phyloP scores from a whole-genome alignment of 2,329 filamentous ascomycete genomes.

The Sclerotinia trifoliorum region DNA sequence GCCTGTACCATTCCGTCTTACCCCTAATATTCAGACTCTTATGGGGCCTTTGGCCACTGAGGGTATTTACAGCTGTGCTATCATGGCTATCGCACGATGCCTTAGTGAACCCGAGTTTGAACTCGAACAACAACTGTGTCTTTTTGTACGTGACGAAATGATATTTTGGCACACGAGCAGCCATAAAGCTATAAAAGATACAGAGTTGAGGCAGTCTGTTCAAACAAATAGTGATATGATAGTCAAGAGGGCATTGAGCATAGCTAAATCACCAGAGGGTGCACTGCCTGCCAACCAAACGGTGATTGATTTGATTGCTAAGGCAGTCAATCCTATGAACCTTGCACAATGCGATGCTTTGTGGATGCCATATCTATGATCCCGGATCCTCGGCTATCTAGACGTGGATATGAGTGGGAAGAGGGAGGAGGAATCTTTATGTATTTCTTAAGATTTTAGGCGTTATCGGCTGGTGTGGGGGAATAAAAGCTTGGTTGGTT shows the following conservation, averaged over 20 bases:
- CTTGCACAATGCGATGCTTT: conserved; percentile 84
- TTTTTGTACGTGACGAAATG: conserved; percentile 98
- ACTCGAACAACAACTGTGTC: conserved; percentile 88
- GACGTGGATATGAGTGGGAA: neutral
- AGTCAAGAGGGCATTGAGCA: conserved; percentile 81
- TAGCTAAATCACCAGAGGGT: conserved; percentile 70
- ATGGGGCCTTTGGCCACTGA: conserved; percentile 96
- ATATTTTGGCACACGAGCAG: conserved; percentile 90
- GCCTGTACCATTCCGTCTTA: conserved; percentile 93
- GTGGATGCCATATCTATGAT: conserved; percentile 94
- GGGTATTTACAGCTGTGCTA: conserved; percentile 88
- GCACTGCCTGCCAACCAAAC: conserved; percentile 95
- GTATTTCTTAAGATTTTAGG: conserved; percentile 6
- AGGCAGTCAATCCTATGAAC: conserved; percentile 88
- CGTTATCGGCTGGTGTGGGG: conserved; percentile 10
- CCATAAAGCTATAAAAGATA: conserved; percentile 65
- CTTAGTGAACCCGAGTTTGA: conserved; percentile 86
- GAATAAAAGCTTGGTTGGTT: conserved; percentile 18
- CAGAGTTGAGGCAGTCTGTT: conserved; percentile 69
- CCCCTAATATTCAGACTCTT: conserved; percentile 90
- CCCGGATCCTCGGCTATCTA: neutral
- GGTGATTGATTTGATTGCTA: conserved; percentile 89
- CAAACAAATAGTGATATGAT: conserved; percentile 86
- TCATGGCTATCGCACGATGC: conserved; percentile 96
- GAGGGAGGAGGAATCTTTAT: neutral